These are phyloP conservation scores for Ophiocytium majus DNA, from an alignment of 352 stramenopile genomes.

Conservation along the genomic window DNA sequence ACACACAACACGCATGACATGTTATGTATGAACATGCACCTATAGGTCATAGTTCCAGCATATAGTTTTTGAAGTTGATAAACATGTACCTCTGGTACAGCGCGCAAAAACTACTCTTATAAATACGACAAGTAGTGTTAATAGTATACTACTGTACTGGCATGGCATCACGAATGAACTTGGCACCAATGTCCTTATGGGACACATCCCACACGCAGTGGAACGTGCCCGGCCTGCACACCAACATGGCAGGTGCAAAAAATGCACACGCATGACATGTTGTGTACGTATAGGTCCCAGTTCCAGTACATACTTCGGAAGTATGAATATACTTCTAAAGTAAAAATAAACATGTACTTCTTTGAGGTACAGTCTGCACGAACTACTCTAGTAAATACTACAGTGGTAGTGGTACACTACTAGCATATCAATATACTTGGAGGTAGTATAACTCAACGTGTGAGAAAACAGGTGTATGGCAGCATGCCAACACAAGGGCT, in stretches of 20 bases:
- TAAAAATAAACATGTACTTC: background rate
- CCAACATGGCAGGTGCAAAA: background rate
- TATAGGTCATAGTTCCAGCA: background rate
- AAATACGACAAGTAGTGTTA: background rate
- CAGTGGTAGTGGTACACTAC: background rate
- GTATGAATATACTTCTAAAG: constrained; percentile 5
- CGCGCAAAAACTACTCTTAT: background rate
- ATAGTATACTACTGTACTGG: background rate
- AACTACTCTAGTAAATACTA: background rate
- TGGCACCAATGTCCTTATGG: constrained; percentile 93
- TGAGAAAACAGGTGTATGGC: too few relatives aligned
- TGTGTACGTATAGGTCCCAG: background rate
- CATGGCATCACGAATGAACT: background rate
- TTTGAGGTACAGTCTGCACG: background rate
- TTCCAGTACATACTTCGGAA: background rate
- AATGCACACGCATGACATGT: background rate
- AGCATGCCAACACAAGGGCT: too few relatives aligned
- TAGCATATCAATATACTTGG: constrained; percentile 10
- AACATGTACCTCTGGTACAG: background rate
- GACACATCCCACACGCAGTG: constrained; percentile 95
- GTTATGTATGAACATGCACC: background rate
- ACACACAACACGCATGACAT: background rate
- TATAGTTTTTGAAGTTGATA: background rate
- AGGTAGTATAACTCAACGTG: too few relatives aligned
- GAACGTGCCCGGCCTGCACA: constrained; percentile 75